Percentiles rank a stretch among this genome's conserved stretches.
These are phyloP conservation scores for Melaleuca alternifolia DNA, from an alignment of 345 rosid species.

Conservation along the genomic window DNA sequence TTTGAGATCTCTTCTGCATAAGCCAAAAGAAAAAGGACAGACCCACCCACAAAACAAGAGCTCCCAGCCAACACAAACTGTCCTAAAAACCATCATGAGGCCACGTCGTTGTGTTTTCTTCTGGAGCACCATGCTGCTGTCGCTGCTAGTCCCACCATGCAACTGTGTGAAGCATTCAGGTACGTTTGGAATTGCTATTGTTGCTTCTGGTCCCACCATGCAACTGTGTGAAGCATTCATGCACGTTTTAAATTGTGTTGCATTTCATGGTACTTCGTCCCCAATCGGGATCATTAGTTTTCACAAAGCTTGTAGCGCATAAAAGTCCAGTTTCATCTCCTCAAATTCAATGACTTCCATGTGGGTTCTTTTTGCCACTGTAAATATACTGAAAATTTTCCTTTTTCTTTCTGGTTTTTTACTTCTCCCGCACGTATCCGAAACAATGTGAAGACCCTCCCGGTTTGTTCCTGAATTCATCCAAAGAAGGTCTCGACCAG, in stretches of 20 bases:
- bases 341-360: not conserved
- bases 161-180: not conserved
- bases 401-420: not conserved
- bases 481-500: not conserved
- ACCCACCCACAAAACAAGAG: not conserved
- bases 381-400: not conserved
- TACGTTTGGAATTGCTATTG: not conserved
- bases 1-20: not conserved
- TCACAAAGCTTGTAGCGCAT: not conserved
- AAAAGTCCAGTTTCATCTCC: not conserved
- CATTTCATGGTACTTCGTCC: not conserved
- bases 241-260: not conserved
- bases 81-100: not conserved
- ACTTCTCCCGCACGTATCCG: not conserved
- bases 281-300: not conserved
- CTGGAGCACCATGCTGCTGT: not conserved
- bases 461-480: not conserved
- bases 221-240: not conserved
- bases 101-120: not conserved
- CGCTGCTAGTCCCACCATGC: not conserved
- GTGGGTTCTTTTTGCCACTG: not conserved
- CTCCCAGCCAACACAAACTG: not conserved
- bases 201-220: not conserved
- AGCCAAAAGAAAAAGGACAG: too few relatives aligned
- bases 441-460: slow-evolving; percentile 2